Base-by-base conservation (phyloP, 495 filamentous ascomycete genomes). In the Lasiosphaeriaceae sp. region DNA sequence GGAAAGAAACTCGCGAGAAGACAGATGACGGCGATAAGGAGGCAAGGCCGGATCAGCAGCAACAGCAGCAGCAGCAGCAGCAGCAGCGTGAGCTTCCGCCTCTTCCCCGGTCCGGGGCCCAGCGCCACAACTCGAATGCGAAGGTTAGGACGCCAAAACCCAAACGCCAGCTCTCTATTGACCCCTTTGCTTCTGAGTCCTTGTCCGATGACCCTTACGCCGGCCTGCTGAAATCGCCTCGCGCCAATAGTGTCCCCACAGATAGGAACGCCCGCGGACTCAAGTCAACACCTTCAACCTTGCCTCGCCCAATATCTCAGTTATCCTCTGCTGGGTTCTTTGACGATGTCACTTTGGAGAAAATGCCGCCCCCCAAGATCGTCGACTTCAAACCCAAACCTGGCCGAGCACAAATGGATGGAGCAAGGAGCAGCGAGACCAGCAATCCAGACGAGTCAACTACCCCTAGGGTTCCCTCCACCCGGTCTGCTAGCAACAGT, bases 91-190 rank as follows among this genome's bases (percentile, higher is more conserved):
- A 58, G 17, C 22, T 55, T 3, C 39, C 37, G 5, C 50, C 62
- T 4, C 17, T 39, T 19, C 21, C 57, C 23, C 62, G 65, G 12
- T 46, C 70, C 1, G 49, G 56, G 11, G 58, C 56, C n/a, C 62
- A 69, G n/a, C 68, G 76, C 41, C 70, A 71, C 7, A 78, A 75
- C 47, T 76, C 76, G 3, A 78, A 73, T 50, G 68, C 76, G 24
- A 74, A 70, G 47, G 67, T 79, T 41, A 65, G 74, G 45, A 72
- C 74, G 3, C 39, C 64, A 0, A 71, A 71, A 47, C 58, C 70
- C 5, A 73, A 74, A 26, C 57, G 67, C 12, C 71, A 71, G 50
- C 61, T 72, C 9, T 64, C 74, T 12, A 61, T 77, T 22, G 75
- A 79, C 26, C 61, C 75, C 14, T 66, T 73, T 39, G 52, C 61